Evolutionary conservation across 495 filamentous ascomycete species (phyloP).

Genomic region (Hyaloscypha variabilis): DNA sequence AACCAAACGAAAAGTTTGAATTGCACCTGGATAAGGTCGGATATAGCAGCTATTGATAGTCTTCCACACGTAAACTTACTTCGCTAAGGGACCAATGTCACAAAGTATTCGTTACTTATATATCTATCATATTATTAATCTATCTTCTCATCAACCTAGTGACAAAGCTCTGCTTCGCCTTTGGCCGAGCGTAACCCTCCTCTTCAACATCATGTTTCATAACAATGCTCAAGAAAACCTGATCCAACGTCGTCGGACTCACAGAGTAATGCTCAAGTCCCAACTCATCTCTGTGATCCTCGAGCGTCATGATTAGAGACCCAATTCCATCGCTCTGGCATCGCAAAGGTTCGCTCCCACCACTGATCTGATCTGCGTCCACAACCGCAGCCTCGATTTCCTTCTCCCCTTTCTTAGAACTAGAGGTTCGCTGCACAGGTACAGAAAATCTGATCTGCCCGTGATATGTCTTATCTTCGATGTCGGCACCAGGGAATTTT

Average conservation of each 20-base stretch:
- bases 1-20: too few relatives aligned
- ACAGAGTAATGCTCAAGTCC: slow-evolving; percentile 81
- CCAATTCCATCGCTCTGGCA: slow-evolving; percentile 45
- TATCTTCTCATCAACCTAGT: too few relatives aligned
- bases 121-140: too few relatives aligned
- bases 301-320: slow-evolving; percentile 68
- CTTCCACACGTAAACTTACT: too few relatives aligned
- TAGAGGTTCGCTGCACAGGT: slow-evolving; percentile 35
- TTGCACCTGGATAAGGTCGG: too few relatives aligned
- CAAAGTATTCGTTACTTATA: too few relatives aligned
- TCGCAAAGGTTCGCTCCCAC: slow-evolving; percentile 30
- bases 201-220: slow-evolving; percentile 75
- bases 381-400: neutral
- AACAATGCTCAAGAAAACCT: slow-evolving; percentile 85
- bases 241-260: slow-evolving; percentile 79
- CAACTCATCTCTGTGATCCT: slow-evolving; percentile 63
- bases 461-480: slow-evolving; percentile 77
- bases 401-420: neutral
- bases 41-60: too few relatives aligned
- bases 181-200: slow-evolving; percentile 56
- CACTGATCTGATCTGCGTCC: slow-evolving; percentile 30
- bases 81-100: too few relatives aligned
- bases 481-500: slow-evolving; percentile 57
- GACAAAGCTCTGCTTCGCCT: slow-evolving; percentile 10
- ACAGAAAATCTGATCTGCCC: slow-evolving; percentile 82